Base-by-base conservation (phyloP, 768 basidiomycete genomes). In the Terana coerulea region DNA sequence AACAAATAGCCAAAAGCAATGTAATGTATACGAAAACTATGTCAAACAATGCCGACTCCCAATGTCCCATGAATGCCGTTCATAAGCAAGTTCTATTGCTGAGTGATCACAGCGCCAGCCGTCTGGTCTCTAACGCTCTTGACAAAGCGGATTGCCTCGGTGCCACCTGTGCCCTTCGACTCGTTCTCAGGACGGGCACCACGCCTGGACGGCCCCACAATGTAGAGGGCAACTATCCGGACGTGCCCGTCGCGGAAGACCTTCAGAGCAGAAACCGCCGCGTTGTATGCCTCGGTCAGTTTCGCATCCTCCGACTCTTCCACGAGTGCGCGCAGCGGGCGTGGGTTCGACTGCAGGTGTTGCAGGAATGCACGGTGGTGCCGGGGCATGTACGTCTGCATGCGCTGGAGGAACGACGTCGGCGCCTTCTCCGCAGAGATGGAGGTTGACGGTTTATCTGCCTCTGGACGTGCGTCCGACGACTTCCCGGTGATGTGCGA, bases 371-470 rank as follows among this genome's bases (percentile, higher is more conserved):
- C 67, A 19, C 81, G 78, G 62, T 83, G 81, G 51, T 77, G 74
- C 1, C 75, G 71, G 0, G 83, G 82, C 82, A 84, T 83, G 68
- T 84, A 83, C 19, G 65, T 58, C 52, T 76, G 68, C 80, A 82
- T 82, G 42, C 80, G 74, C 39, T 67, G 63, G 54, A 84, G 71
- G 71, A 82, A 83, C 0, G 61, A 54, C 22, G 53, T 21, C n/a
- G 55, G 45, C 2, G 50, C 25, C 30, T 52, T 52, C n/a, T 37
- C 35, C 3, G 34, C 12, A 58, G 52, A n/a, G 58, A 55, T 54
- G 49, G 46, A 49, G 45, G 47, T 45, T 37, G 57, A 37, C 15
- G 52, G 37, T 22, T 15, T 6, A 28, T 4, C 33, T 8, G 26
- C 31, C 6, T 36, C 17, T 35, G 59, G 48, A 28, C 46, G 14